Conservation (phyloP, 2,329 filamentous ascomycete species). For the Chaetoscypha palmicola region DNA sequence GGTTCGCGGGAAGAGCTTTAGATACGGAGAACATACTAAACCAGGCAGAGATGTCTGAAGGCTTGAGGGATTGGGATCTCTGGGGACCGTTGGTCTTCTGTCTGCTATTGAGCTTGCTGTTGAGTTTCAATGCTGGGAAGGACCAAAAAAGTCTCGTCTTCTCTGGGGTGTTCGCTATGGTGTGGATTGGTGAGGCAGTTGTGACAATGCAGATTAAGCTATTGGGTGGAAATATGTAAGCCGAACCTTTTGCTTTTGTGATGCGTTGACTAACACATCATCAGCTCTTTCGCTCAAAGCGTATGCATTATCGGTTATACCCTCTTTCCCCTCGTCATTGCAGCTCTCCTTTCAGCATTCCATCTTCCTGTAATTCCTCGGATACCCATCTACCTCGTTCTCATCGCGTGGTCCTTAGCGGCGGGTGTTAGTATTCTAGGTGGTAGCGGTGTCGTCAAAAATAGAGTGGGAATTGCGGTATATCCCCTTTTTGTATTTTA, state of each 20-base stretch:
- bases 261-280: too few species aligned
- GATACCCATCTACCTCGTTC: constrained; percentile 82
- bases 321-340: constrained; percentile 91
- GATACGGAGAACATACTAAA: constrained; percentile 54
- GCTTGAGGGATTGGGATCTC: constrained; percentile 92
- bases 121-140: constrained; percentile 72
- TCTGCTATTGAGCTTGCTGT: constrained; percentile 74
- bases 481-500: constrained; percentile 97
- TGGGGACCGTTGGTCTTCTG: constrained; percentile 97
- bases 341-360: constrained; percentile 79
- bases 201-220: constrained; percentile 98
- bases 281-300: constrained; percentile 92
- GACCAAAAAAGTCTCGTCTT: constrained; percentile 87
- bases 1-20: constrained; percentile 54
- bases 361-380: constrained; percentile 71
- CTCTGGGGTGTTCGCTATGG: constrained; percentile 90
- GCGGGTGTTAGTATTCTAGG: constrained; percentile 94
- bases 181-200: constrained; percentile 94
- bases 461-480: constrained; percentile 86
- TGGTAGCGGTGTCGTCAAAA: constrained; percentile 91
- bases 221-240: constrained; percentile 93
- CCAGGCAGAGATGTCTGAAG: constrained; percentile 74
- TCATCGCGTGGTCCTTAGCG: constrained; percentile 88
- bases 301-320: constrained; percentile 98
- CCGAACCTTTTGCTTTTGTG: too few species aligned